Base-by-base conservation (phyloP, 2,329 filamentous ascomycete species). In the Colletotrichum lindemuthianum region DNA sequence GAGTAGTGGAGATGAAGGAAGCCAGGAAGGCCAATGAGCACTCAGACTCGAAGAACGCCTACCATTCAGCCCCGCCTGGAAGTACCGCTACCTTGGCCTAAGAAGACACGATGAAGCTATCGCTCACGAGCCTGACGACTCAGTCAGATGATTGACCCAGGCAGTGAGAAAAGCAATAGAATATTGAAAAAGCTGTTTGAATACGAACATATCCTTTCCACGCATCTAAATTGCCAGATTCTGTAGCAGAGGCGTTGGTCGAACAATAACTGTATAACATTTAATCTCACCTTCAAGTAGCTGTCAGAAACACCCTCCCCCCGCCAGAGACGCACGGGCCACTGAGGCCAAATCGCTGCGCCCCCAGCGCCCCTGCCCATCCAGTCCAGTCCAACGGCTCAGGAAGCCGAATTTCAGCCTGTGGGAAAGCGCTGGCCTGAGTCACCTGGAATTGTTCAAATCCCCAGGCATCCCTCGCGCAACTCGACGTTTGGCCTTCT, bases 271-370 rank as follows among this genome's bases (percentile, higher is more conserved):
- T 1, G 24, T 7, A 13, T 57, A 65, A 65, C 58, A 63, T 63
- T 65, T 52, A 65, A 65, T 49, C 36, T 6, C 11, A 2, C 24
- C 24, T 6, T 3, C 9, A 65, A 12, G 58, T 63, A 9, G 43
- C 4, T 10, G 9, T 2, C 7, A 8, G 13, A 36, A 50, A 32
- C 13, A 13, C 40, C 40, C 50, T 50, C 50, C 37, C n/a, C 13
- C 33, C 39, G 41, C 40, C 13, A 37, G 10, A 2, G 5, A 1
- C 40, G 63, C 63, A 65, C 63, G 63, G 63, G 41, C 63, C 63
- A 65, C 63, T 65, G 63, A 65, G 63, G 63, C 63, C 63, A 65
- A 65, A 65, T 65, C 59, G 40, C 63, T 65, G 47, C 59, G 63
- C 61, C 61, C 47, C 40, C 44, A 47, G 32, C 16, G 47, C 24